Evolutionary conservation across 2,329 filamentous ascomycete genomes (phyloP), one percentile per base, ranked within the genome.

Genomic region (Aspergillus fijiensis): DNA sequence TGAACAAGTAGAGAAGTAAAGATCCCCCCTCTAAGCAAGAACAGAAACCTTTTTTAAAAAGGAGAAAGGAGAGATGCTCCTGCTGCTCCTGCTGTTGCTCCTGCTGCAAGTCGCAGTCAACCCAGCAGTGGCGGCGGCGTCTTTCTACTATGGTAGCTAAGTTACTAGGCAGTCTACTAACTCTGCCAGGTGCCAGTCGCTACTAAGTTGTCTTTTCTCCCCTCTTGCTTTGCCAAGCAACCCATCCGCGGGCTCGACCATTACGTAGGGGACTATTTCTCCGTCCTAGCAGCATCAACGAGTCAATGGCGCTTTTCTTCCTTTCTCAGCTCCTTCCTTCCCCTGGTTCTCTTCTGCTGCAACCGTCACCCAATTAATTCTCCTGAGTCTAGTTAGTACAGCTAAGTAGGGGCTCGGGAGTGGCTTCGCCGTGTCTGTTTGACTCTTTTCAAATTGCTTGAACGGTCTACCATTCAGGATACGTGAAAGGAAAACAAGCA

Each of bases 231-330:
- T 31, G 35, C 53, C 53, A 49, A 49, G 59, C 33, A 31, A n/a
- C 50, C 31, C 39, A 47, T 42, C 48, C 50, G 31, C 14, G 51
- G 39, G 29, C 53, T 19, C 25, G 59, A 49, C 50, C 39, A 45
- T 64, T 62, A 64, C 63, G 63, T 63, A 60, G 63, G 55, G 62
- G 60, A 63, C 59, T 61, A 57, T 58, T 61, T 27, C 49, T 57
- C 53, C 56, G 52, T 27, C 51, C 50, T 45, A 25, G 49, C 23
- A 54, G 23, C 49, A 58, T 58, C 57, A 55, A 48, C 51, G 59
- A 55, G 55, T 62, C 60, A 60, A 56, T 45, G 39, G 39, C 23
- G 50, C 31, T 35, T 2, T 29, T 35, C 33, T 35, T 35, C 33
- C 14, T 35, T 16, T 16, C 33, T 12, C 14, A 35, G 33, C 33